Evolutionary conservation across 768 basidiomycete genomes (phyloP).

Genomic region (Hygrophoropsis aurantiaca): DNA sequence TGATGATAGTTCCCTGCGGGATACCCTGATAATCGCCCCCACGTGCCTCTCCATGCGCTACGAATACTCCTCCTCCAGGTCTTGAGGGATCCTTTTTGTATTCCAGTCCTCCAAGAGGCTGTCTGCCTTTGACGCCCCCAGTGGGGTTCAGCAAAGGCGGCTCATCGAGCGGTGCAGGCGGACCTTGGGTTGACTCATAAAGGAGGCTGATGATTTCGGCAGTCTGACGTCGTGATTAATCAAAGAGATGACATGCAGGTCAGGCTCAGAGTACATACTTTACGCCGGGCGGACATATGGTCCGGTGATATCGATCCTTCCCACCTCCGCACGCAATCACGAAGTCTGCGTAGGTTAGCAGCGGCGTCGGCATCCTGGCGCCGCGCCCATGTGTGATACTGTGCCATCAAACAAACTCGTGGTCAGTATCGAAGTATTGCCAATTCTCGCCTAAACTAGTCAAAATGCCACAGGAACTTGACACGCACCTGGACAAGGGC

Average conservation of each 20-base stretch:
- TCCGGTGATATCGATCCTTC: slow-evolving; percentile 85
- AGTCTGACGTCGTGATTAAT: slow-evolving; percentile 50
- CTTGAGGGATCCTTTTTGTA: slow-evolving; percentile 79
- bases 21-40: slow-evolving; percentile 52
- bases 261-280: slow-evolving; percentile 67
- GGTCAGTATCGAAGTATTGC: background rate
- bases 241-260: no score
- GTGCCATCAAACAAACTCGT: slow-evolving; percentile 10
- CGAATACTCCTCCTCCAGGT: slow-evolving; percentile 85
- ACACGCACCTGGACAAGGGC: slow-evolving; percentile 82
- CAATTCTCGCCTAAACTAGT: no score
- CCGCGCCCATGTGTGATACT: slow-evolving; percentile 95
- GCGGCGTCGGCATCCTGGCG: slow-evolving; percentile 76
- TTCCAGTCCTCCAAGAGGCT: slow-evolving; percentile 52
- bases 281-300: slow-evolving; percentile 92
- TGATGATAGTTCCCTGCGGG: slow-evolving; percentile 56
- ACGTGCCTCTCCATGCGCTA: slow-evolving; percentile 54
- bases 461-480: background rate
- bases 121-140: slow-evolving; percentile 61
- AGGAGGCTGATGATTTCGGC: slow-evolving; percentile 90
- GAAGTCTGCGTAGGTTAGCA: slow-evolving; percentile 71
- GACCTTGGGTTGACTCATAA: slow-evolving; percentile 92
- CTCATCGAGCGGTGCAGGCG: slow-evolving; percentile 51
- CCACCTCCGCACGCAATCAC: slow-evolving; percentile 86
- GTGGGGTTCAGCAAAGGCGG: slow-evolving; percentile 76